Conservation (phyloP, 179 eudicot genomes). For the Patellifolia procumbens region DNA sequence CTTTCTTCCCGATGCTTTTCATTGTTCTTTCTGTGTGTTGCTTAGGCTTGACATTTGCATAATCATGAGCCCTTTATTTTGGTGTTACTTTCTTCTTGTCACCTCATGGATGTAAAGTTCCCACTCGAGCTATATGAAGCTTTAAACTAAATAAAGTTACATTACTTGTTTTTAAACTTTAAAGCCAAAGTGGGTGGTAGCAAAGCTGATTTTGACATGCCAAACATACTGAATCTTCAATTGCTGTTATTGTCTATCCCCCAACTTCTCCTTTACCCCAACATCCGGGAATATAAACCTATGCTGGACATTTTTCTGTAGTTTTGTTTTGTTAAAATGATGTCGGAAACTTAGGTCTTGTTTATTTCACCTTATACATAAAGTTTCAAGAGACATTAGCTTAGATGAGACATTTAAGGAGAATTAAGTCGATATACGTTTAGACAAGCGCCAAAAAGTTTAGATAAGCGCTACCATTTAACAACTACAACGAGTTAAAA, state of each 20-base stretch:
- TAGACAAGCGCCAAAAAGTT: too few species aligned
- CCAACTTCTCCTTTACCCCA: too few species aligned
- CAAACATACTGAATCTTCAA: neutral
- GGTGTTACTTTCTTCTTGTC: constrained; percentile 10
- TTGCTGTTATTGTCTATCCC: neutral
- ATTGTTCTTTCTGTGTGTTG: neutral
- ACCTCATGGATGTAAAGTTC: neutral
- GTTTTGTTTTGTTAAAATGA: neutral
- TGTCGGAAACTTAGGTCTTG: neutral
- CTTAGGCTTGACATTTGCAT: neutral
- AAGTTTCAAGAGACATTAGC: too few species aligned
- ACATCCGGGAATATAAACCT: neutral
- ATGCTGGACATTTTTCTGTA: too few species aligned
- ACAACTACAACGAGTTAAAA: too few species aligned
- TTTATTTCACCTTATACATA: too few species aligned
- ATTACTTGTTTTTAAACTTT: neutral
- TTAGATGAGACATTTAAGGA: too few species aligned
- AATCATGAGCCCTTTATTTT: constrained; percentile 13
- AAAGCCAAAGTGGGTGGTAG: neutral
- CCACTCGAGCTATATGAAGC: neutral
- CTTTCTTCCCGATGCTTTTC: neutral
- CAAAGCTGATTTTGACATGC: neutral
- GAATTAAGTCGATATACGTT: too few species aligned
- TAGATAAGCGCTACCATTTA: too few species aligned
- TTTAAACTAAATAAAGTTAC: neutral